A percentile compares a stretch with the other conserved stretches of the same genome.
These are phyloP conservation scores for Emergomyces pasteurianus DNA, from an alignment of 2,329 filamentous ascomycete genomes.

Conservation along the genomic window DNA sequence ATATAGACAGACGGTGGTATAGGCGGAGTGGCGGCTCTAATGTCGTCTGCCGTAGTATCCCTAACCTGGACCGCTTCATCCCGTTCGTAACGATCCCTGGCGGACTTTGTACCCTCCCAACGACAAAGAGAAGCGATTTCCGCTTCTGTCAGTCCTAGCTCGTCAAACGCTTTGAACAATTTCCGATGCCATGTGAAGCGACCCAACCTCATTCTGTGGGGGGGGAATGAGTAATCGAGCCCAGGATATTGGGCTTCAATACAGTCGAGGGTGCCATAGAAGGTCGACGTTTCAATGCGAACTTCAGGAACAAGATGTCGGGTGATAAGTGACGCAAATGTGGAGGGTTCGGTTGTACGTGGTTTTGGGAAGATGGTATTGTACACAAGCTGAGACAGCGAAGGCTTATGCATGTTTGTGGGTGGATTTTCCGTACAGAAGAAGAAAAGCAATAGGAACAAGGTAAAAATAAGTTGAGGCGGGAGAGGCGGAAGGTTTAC, in stretches of 20 bases:
- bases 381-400: constrained; percentile 47
- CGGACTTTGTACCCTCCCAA: constrained; percentile 43
- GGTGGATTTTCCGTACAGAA: background rate
- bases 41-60: constrained; percentile 50
- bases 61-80: constrained; percentile 48
- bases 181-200: constrained; percentile 50
- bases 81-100: constrained; percentile 34
- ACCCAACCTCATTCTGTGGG: constrained; percentile 50
- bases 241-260: constrained; percentile 56
- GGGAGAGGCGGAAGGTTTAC: background rate
- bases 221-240: constrained; percentile 50
- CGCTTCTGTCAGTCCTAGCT: constrained; percentile 43
- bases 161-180: constrained; percentile 50
- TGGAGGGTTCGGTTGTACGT: constrained; percentile 44
- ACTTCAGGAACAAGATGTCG: constrained; percentile 54
- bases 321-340: constrained; percentile 48
- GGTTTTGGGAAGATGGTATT: constrained; percentile 46
- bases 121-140: constrained; percentile 52
- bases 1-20: constrained; percentile 21
- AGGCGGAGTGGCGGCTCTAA: constrained; percentile 39
- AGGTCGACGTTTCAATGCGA: constrained; percentile 50
- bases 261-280: constrained; percentile 53
- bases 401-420: constrained; percentile 47
- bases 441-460: background rate
- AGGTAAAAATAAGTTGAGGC: background rate